Percentiles rank a stretch among this genome's conserved stretches.
Conservation (phyloP, 176 grass and related monocot genomes). For the Otatea glauca region DNA sequence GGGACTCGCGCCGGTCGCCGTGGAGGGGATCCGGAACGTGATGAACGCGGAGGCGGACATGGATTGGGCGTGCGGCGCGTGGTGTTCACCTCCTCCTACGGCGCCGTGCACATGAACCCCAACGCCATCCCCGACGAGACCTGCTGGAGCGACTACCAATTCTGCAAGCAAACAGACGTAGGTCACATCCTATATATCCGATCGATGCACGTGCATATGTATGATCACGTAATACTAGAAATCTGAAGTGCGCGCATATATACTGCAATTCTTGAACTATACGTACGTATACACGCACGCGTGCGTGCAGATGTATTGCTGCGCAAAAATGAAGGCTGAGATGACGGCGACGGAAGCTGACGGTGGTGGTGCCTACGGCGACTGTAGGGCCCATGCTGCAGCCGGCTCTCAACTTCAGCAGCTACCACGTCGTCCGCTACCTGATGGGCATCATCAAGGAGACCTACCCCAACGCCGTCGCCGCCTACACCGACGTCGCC, state of each 20-base stretch:
- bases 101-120: slow-evolving; percentile 73
- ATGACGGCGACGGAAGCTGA: slow-evolving; percentile 47
- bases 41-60: slow-evolving; percentile 48
- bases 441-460: slow-evolving; percentile 42
- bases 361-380: slow-evolving; percentile 49
- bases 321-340: slow-evolving; percentile 62
- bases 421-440: slow-evolving; percentile 46
- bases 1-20: slow-evolving; percentile 45
- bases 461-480: slow-evolving; percentile 53
- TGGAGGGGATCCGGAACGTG: slow-evolving; percentile 53
- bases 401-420: slow-evolving; percentile 45
- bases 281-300: too few species aligned
- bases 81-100: slow-evolving; percentile 56
- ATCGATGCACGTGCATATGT: too few species aligned
- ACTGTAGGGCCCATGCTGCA: slow-evolving; percentile 51
- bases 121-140: slow-evolving; percentile 63
- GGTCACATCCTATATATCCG: neutral
- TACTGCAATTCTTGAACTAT: too few species aligned
- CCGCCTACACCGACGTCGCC: slow-evolving; percentile 55
- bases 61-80: slow-evolving; percentile 31
- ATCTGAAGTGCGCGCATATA: too few species aligned
- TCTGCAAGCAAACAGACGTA: slow-evolving; percentile 50
- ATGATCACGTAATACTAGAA: too few species aligned
- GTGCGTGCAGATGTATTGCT: slow-evolving; percentile 51
- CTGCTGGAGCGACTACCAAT: slow-evolving; percentile 65